phyloP scores from a whole-genome alignment of 2,329 filamentous ascomycete genomes.

The Aureobasidium melanogenum region DNA sequence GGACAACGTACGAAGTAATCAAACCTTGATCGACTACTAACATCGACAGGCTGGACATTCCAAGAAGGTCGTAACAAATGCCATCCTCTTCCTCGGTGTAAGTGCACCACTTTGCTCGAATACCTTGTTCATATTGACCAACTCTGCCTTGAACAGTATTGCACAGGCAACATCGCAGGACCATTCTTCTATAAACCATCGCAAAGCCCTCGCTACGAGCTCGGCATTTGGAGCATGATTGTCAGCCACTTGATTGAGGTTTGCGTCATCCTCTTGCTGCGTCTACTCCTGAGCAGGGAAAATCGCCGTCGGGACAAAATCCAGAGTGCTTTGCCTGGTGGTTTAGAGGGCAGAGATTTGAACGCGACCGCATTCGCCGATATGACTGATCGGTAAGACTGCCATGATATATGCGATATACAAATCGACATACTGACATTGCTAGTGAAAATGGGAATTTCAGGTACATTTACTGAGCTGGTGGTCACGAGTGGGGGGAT shows the following conservation, averaged over 20 bases:
- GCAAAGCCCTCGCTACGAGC: slow-evolving; percentile 43
- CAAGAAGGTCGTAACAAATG: slow-evolving; percentile 57
- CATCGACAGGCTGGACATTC: slow-evolving; percentile 39
- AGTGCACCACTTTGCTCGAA: slow-evolving; percentile 13
- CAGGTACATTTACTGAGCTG: slow-evolving; percentile 23
- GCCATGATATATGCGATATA: not conserved
- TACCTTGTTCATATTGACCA: not conserved
- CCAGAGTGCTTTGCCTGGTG: slow-evolving; percentile 38
- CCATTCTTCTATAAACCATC: slow-evolving; percentile 53
- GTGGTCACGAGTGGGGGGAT: not conserved
- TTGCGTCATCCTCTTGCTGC: slow-evolving; percentile 36
- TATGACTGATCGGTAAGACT: slow-evolving; percentile 38
- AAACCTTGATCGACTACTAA: not conserved
- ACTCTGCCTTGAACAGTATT: slow-evolving; percentile 29
- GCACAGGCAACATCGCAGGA: slow-evolving; percentile 52
- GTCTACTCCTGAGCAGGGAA: slow-evolving; percentile 33
- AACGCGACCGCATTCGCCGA: slow-evolving; percentile 45
- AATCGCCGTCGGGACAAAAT: slow-evolving; percentile 42
- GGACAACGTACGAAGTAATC: not conserved
- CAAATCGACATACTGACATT: not conserved
- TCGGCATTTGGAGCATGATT: slow-evolving; percentile 51
- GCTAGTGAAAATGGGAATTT: slow-evolving; percentile 39
- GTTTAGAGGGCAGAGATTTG: slow-evolving; percentile 38
- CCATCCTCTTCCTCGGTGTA: slow-evolving; percentile 47
- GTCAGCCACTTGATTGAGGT: slow-evolving; percentile 46